These are phyloP conservation scores for Pythium brassicae DNA, from an alignment of 352 stramenopile genomes.

Conservation along the genomic window DNA sequence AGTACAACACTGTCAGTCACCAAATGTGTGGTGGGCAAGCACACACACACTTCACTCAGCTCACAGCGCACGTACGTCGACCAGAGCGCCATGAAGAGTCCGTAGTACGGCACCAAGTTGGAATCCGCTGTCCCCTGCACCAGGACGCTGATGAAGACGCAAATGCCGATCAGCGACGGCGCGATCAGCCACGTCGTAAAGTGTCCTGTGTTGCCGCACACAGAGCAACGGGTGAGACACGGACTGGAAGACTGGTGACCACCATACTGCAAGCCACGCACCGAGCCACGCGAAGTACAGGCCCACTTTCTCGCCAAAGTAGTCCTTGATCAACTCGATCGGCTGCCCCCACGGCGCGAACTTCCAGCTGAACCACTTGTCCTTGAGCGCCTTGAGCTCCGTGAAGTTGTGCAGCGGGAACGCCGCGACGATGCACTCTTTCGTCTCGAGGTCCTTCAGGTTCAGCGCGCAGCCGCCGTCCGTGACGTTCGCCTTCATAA, in stretches of 20 bases:
- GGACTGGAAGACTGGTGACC: too few species aligned
- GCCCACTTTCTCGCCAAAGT: slow-evolving; percentile 89
- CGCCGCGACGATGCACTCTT: slow-evolving; percentile 52
- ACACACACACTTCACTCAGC: background rate
- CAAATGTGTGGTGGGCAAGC: background rate
- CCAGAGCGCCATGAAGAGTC: slow-evolving; percentile 83
- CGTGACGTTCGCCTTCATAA: slow-evolving; percentile 45
- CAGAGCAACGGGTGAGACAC: background rate
- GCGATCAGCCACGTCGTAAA: slow-evolving; percentile 94
- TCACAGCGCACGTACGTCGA: slow-evolving; percentile 33
- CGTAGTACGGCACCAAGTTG: slow-evolving; percentile 62
- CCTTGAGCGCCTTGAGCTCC: slow-evolving; percentile 41
- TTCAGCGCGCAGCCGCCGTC: slow-evolving; percentile 65
- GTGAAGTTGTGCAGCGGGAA: slow-evolving; percentile 56
- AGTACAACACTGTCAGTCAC: background rate
- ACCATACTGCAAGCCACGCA: slow-evolving; percentile 8
- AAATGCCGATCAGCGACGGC: slow-evolving; percentile 82
- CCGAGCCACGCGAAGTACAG: slow-evolving; percentile 96
- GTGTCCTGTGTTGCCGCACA: slow-evolving; percentile 42
- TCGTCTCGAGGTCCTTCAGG: slow-evolving; percentile 38
- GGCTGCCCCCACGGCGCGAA: slow-evolving; percentile 59
- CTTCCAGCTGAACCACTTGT: slow-evolving; percentile 65
- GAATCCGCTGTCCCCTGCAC: slow-evolving; percentile 52
- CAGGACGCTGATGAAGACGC: slow-evolving; percentile 86
- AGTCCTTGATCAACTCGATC: slow-evolving; percentile 65